These are phyloP conservation scores for Teunomyces cretensis DNA, from an alignment of 805 yeast species.

Conservation along the genomic window DNA sequence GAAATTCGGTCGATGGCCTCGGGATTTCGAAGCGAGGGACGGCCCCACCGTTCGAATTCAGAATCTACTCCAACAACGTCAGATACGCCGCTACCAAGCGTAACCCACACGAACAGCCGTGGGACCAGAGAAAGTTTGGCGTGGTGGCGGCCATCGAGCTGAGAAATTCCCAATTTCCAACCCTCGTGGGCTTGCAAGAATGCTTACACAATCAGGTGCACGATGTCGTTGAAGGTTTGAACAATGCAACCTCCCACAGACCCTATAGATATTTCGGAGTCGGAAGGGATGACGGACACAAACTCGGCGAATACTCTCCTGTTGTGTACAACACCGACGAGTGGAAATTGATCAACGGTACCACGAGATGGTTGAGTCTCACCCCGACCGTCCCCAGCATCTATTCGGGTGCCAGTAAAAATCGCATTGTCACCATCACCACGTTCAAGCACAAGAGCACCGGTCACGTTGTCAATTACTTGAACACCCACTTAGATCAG, in stretches of 20 bases:
- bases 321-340: conserved; percentile 38
- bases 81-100: conserved; percentile 8
- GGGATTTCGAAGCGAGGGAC: neutral
- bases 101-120: conserved; percentile 10
- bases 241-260: conserved; percentile 7
- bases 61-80: conserved; percentile 12
- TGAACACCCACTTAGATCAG: conserved; percentile 55
- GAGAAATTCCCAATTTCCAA: conserved; percentile 8
- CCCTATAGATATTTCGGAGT: conserved; percentile 43
- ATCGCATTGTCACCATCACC: conserved; percentile 40
- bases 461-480: conserved; percentile 23
- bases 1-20: neutral
- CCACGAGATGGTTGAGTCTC: conserved; percentile 52
- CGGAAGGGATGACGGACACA: conserved; percentile 54
- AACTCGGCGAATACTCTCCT: conserved; percentile 52
- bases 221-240: conserved; percentile 35
- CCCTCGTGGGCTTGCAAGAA: conserved; percentile 41
- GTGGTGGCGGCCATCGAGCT: conserved; percentile 12
- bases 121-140: conserved; percentile 14
- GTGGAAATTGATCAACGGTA: conserved; percentile 39
- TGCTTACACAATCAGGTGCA: conserved; percentile 45
- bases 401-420: conserved; percentile 50
- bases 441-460: conserved; percentile 19
- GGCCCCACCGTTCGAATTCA: conserved; percentile 9
- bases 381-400: conserved; percentile 54